phyloP scores from a whole-genome alignment of 192 early-diverging fungal genomes.

The Kappamyces sp. region DNA sequence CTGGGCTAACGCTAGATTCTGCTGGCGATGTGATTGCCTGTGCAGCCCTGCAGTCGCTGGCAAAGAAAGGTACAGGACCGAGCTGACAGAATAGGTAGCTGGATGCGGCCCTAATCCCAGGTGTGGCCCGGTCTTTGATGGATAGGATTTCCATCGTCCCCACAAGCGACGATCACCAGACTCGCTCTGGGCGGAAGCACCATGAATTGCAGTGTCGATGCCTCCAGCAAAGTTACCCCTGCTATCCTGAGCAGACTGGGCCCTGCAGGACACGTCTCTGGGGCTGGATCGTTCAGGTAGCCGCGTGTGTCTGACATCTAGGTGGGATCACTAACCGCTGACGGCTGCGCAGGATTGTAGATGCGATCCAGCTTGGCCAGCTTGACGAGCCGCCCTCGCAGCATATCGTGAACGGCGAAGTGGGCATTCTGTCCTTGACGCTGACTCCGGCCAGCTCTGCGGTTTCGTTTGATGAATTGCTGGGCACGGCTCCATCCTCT shows the following conservation, averaged over 20 bases:
- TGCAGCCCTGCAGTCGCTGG: not conserved
- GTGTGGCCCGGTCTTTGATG: no score
- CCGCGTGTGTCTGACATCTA: not conserved
- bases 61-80: not conserved
- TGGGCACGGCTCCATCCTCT: not conserved
- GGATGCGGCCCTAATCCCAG: no score
- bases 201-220: conserved; percentile 2
- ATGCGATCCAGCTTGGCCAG: not conserved
- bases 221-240: no score
- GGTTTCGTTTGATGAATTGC: not conserved
- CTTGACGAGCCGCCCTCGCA: not conserved
- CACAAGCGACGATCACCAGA: no score
- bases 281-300: not conserved
- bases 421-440: not conserved
- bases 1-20: not conserved
- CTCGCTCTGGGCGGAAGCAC: not conserved
- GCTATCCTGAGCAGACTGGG: not conserved
- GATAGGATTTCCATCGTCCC: no score
- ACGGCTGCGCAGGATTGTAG: not conserved
- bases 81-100: no score
- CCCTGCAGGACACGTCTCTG: not conserved
- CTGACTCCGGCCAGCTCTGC: not conserved
- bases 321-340: no score
- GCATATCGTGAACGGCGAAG: conserved; percentile 7
- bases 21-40: conserved; percentile 3